These are phyloP conservation scores for Rosa persica DNA, from an alignment of 306 rosid genomes.

Conservation along the genomic window DNA sequence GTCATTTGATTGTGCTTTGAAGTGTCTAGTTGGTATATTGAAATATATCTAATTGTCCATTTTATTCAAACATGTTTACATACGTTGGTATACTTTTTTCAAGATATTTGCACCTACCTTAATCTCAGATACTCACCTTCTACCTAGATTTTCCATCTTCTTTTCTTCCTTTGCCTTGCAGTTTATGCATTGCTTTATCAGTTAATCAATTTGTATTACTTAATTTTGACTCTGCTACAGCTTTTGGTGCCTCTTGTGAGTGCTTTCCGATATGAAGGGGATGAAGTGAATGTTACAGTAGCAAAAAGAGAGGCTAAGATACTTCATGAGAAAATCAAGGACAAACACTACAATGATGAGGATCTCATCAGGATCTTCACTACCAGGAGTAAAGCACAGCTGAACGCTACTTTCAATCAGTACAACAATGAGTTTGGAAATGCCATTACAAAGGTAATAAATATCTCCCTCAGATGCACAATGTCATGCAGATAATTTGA, in stretches of 20 bases:
- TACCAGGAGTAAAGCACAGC: conserved; percentile 76
- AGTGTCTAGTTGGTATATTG: neutral
- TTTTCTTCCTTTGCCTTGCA: neutral
- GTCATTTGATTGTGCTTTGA: neutral
- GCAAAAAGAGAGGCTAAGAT: conserved; percentile 77
- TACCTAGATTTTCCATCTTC: neutral
- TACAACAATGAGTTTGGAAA: conserved; percentile 72
- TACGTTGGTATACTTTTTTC: neutral
- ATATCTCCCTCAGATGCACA: neutral
- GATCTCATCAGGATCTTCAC: conserved; percentile 67
- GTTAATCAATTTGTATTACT: neutral
- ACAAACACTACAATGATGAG: conserved; percentile 59
- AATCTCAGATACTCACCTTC: neutral
- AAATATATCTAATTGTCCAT: neutral
- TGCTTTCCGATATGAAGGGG: conserved; percentile 73
- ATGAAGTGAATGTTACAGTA: conserved; percentile 59
- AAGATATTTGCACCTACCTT: neutral
- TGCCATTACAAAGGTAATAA: conserved; percentile 62
- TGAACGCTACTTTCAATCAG: conserved; percentile 65
- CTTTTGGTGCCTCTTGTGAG: conserved; percentile 81
- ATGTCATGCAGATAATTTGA: neutral
- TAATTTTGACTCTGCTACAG: conserved; percentile 30
- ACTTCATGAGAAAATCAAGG: conserved; percentile 62
- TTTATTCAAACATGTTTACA: neutral
- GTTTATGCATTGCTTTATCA: neutral